Base-by-base conservation (phyloP, 768 basidiomycete genomes). In the Tylopilus felleus region DNA sequence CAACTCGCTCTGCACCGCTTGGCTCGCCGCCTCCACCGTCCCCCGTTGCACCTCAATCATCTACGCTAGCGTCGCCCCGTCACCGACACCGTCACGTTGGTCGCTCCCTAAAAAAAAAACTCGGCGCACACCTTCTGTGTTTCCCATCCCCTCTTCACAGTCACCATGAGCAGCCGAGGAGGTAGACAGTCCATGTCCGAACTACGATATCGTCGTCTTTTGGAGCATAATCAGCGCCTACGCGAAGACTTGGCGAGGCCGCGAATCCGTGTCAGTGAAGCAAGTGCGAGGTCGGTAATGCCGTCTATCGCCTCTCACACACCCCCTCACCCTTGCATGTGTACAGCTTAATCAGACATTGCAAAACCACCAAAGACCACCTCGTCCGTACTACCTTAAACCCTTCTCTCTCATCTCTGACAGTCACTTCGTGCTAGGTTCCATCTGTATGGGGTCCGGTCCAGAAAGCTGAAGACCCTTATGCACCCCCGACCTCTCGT, bases 361-460 rank as follows among this genome's bases (percentile, higher is more conserved):
- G 86, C 76, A 84, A 86, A 68, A 80, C 80, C 21, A 89, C 86
- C 31, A 82, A 77, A 62, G 88, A 90, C 65, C 81, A 82, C 60
- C 80, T 87, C 47, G 83, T 84, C 55, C 62, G 80, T 73, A 31
- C 25, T 28, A 33, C 56, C 44, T 27, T 29, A 5, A n/a, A 7
- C 2, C 49, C 38, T 57, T 52, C 54, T 38, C 22, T 39, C 57
- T 54, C 39, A 47, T 0, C 1, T 33, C 33, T 36, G 50, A 25
- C 36, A 47, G 21, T 59, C 55, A 33, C 63, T 65, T 58, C 47
- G 49, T 27, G 63, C 22, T 65, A 94, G 89, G 88, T 96, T 46
- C 94, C 95, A 23, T 93, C 90, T 19, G 92, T 99, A 1, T 99
- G 97, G 97, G 97, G 97, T 10, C 87, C 91, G 22, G 86, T 96